These are phyloP conservation scores for Coemansia sp. DNA, from an alignment of 192 early-diverging fungal species.

Conservation along the genomic window DNA sequence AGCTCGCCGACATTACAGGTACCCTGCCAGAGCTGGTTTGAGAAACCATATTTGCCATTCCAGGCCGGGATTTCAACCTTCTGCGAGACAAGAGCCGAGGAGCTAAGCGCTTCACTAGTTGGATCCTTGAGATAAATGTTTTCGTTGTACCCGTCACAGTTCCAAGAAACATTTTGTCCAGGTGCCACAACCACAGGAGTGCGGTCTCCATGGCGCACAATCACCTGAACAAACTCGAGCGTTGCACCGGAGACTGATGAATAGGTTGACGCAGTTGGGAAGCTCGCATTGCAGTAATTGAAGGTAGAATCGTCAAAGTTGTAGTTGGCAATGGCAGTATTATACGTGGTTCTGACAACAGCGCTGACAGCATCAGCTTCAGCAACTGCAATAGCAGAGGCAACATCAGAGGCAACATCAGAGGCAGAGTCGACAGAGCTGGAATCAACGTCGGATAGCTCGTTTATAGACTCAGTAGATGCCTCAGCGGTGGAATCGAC, in stretches of 20 bases:
- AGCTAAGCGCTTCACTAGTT: slow-evolving; percentile 24
- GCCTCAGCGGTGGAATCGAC: too few relatives aligned
- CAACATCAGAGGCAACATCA: too few relatives aligned
- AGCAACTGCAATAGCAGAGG: slow-evolving; percentile 1
- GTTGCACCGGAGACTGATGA: slow-evolving; percentile 27
- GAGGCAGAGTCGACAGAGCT: too few relatives aligned
- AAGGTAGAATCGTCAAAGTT: slow-evolving; percentile 28
- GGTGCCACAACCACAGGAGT: slow-evolving; percentile 34
- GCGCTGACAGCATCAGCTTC: not conserved
- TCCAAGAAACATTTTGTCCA: slow-evolving; percentile 35
- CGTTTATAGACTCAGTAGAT: too few relatives aligned
- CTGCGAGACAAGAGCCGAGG: slow-evolving; percentile 29
- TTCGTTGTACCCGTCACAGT: slow-evolving; percentile 30
- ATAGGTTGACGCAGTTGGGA: slow-evolving; percentile 25
- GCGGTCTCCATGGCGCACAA: slow-evolving; percentile 61
- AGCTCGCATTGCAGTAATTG: slow-evolving; percentile 37
- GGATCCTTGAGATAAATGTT: slow-evolving; percentile 32
- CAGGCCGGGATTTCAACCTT: slow-evolving; percentile 38
- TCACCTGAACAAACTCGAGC: slow-evolving; percentile 55
- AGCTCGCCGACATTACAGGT: slow-evolving; percentile 58
- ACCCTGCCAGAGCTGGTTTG: slow-evolving; percentile 39
- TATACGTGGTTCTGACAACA: slow-evolving; percentile 16
- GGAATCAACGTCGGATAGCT: too few relatives aligned
- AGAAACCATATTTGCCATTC: slow-evolving; percentile 37
- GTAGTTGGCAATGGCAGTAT: slow-evolving; percentile 13